A percentile compares a stretch with the other conserved stretches of the same genome.
Evolutionary conservation across 441 rosid genomes (phyloP).

Genomic region (Populus hybrid): DNA sequence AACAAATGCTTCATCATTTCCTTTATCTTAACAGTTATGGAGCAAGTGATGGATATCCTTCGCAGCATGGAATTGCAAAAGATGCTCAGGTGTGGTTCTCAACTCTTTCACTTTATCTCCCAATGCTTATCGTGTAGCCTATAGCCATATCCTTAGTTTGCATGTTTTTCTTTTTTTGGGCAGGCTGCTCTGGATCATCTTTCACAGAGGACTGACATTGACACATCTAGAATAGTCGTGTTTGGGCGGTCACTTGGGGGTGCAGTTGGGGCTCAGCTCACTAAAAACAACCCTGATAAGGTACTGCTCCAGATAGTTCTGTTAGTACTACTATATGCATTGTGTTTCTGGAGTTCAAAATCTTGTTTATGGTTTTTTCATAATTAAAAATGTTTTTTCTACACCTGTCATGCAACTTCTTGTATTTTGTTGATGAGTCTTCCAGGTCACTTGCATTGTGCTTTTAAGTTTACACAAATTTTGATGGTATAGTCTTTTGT

Average conservation of each 20-base stretch:
- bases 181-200: conserved; percentile 99
- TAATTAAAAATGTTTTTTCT: background rate
- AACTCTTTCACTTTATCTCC: conserved; percentile 12
- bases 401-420: background rate
- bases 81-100: conserved; percentile 84
- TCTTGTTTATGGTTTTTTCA: conserved; percentile 1
- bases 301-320: conserved; percentile 30
- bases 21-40: conserved; percentile 60
- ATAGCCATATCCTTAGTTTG: conserved; percentile 8
- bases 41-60: conserved; percentile 90
- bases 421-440: background rate
- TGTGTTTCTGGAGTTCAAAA: background rate
- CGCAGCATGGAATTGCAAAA: conserved; percentile 80
- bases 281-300: conserved; percentile 88
- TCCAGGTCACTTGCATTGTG: background rate
- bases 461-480: background rate
- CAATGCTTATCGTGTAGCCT: conserved; percentile 2
- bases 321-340: background rate
- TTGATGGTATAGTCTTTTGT: background rate
- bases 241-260: conserved; percentile 99
- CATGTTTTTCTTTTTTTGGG: conserved; percentile 19
- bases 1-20: conserved; percentile 21
- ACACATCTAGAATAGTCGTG: conserved; percentile 77
- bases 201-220: conserved; percentile 79
- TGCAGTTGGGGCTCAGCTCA: conserved; percentile 88